Evolutionary conservation across 2,329 filamentous ascomycete genomes (phyloP).

Genomic region (Colletotrichum noveboracense): DNA sequence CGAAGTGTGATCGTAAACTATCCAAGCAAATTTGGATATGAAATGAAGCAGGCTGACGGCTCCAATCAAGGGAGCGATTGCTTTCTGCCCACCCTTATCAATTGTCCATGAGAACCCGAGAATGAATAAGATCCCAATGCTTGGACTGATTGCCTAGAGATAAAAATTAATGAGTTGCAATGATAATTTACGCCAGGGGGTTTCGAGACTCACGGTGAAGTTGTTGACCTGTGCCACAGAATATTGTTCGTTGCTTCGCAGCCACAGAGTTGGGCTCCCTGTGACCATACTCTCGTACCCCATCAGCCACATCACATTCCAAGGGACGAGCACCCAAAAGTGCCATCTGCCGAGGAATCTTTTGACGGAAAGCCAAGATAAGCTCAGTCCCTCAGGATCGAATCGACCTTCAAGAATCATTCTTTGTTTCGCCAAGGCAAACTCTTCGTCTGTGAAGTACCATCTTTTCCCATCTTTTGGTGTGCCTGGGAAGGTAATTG

Average conservation of each 20-base stretch:
- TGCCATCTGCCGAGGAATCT: slow-evolving; percentile 12
- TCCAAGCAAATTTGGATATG: slow-evolving; percentile 4
- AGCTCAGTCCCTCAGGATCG: neutral
- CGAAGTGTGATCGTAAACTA: neutral
- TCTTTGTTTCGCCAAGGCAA: neutral
- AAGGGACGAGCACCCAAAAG: slow-evolving; percentile 21
- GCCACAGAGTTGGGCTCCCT: slow-evolving; percentile 17
- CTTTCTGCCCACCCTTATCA: neutral
- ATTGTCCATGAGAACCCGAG: slow-evolving; percentile 1
- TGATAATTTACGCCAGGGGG: neutral
- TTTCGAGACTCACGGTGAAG: neutral
- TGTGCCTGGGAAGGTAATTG: neutral
- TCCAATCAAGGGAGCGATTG: neutral
- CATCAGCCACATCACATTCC: slow-evolving; percentile 16
- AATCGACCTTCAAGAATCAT: neutral
- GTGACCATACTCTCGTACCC: slow-evolving; percentile 9
- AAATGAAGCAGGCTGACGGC: neutral
- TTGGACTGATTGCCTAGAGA: slow-evolving; percentile 1
- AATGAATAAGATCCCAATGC: slow-evolving; percentile 15
- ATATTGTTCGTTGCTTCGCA: slow-evolving; percentile 8
- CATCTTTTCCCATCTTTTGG: neutral
- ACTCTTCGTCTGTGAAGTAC: neutral
- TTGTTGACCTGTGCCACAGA: slow-evolving; percentile 19
- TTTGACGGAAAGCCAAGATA: neutral
- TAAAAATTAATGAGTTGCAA: neutral